A percentile compares a stretch with the other conserved stretches of the same genome.
These are phyloP conservation scores for Filobasidium wieringae DNA, from an alignment of 768 basidiomycete species.

Conservation along the genomic window DNA sequence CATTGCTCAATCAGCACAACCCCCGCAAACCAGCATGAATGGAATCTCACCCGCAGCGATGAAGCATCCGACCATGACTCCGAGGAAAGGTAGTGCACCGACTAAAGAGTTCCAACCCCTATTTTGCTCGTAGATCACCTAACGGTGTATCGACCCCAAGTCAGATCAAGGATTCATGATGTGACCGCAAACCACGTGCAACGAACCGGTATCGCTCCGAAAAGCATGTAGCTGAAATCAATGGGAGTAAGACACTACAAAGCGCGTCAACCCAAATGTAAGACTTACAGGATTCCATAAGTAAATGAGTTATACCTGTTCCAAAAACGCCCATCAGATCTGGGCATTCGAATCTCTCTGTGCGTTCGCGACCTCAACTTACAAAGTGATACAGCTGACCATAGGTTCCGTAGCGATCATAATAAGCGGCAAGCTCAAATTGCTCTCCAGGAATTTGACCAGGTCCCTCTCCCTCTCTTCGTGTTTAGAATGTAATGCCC, in stretches of 20 bases:
- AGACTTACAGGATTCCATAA: conserved; percentile 8
- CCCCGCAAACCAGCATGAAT: background rate
- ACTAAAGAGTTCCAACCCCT: conserved; percentile 33
- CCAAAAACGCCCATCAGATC: background rate
- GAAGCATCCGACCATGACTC: conserved; percentile 33
- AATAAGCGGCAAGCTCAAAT: conserved; percentile 26
- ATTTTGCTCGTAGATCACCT: conserved; percentile 28
- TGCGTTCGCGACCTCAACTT: background rate
- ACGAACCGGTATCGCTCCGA: conserved; percentile 16
- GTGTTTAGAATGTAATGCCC: conserved; percentile 32
- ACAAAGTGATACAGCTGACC: conserved; percentile 23
- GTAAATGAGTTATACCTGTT: conserved; percentile 21
- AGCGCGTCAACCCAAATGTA: background rate
- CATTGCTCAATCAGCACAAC: background rate
- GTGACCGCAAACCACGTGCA: background rate
- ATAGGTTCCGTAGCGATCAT: conserved; percentile 36
- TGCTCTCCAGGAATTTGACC: conserved; percentile 32
- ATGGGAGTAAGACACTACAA: background rate
- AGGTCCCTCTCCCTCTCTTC: conserved; percentile 32
- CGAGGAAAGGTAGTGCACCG: conserved; percentile 33
- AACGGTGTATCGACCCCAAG: background rate
- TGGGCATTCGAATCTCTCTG: background rate
- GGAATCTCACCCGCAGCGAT: conserved; percentile 23
- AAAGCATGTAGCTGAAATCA: conserved; percentile 27
- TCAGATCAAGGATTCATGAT: background rate